Conservation (phyloP, 2,329 filamentous ascomycete genomes). For the Aspergillus unguis region DNA sequence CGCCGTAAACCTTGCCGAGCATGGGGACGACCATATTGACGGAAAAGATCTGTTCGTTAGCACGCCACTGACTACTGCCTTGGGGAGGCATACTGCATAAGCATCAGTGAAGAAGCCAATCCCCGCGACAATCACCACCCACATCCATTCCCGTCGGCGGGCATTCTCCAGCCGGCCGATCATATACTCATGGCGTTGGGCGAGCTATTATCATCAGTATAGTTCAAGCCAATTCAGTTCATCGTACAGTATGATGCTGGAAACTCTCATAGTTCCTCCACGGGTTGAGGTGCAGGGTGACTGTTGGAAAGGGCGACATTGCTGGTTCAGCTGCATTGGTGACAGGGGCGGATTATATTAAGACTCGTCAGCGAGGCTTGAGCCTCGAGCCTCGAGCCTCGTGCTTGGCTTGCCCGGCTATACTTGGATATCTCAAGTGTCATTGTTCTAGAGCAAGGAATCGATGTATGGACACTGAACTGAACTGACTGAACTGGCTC, state of each 20-base stretch:
- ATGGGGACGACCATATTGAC: constrained; percentile 19
- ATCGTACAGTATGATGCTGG: constrained; percentile 11
- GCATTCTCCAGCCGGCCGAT: constrained; percentile 14
- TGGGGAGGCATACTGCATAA: constrained; percentile 8
- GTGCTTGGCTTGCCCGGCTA: no score
- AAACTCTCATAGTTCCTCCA: constrained; percentile 16
- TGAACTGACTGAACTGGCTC: no score
- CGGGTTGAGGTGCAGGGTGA: constrained; percentile 13
- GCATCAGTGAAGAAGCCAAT: constrained; percentile 17
- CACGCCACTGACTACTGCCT: neutral
- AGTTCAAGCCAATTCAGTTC: neutral
- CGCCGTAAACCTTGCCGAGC: constrained; percentile 12
- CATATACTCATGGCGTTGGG: constrained; percentile 15
- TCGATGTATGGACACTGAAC: no score
- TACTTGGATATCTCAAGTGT: no score
- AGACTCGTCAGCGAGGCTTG: neutral
- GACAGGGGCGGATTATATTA: neutral
- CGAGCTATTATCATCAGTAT: constrained; percentile 1
- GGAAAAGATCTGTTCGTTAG: constrained; percentile 16
- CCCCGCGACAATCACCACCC: constrained; percentile 14
- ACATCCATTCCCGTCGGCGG: constrained; percentile 14
- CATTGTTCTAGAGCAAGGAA: no score
- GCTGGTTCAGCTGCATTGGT: neutral
- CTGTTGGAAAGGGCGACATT: constrained; percentile 4
- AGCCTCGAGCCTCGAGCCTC: no score